Percentiles rank a stretch among this genome's conserved stretches.
These are phyloP conservation scores for Umbelopsis isabellina DNA, from an alignment of 192 early-diverging fungal genomes.

Conservation along the genomic window DNA sequence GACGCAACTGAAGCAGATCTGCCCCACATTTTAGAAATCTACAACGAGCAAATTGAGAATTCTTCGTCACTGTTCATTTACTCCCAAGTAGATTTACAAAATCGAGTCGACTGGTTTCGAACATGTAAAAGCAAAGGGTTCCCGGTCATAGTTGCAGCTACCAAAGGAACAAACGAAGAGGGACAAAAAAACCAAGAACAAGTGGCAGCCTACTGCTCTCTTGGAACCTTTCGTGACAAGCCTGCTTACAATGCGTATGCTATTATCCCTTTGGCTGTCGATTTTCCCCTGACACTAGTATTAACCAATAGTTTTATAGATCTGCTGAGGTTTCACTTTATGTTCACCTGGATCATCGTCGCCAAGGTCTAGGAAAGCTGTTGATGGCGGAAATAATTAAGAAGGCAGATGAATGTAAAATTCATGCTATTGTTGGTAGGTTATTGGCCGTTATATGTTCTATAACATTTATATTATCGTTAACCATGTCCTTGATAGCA, in stretches of 20 bases:
- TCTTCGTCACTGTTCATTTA: slow-evolving; percentile 51
- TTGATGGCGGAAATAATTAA: slow-evolving; percentile 44
- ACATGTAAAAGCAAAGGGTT: slow-evolving; percentile 43
- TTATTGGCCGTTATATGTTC: neutral
- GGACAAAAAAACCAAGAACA: neutral
- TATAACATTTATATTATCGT: neutral
- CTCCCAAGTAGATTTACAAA: slow-evolving; percentile 41
- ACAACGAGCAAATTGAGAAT: slow-evolving; percentile 49
- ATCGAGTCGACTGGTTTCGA: slow-evolving; percentile 46
- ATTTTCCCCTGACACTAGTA: neutral
- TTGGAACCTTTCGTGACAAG: slow-evolving; percentile 28
- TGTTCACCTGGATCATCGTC: slow-evolving; percentile 49
- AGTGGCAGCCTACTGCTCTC: slow-evolving; percentile 29
- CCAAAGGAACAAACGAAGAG: slow-evolving; percentile 24
- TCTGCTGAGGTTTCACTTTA: slow-evolving; percentile 58
- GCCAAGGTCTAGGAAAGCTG: slow-evolving; percentile 45
- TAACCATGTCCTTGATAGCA: slow-evolving; percentile 28
- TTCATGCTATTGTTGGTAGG: slow-evolving; percentile 56
- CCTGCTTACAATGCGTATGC: slow-evolving; percentile 26
- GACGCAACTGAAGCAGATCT: slow-evolving; percentile 45
- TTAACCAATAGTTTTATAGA: slow-evolving; percentile 22
- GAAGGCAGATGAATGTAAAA: slow-evolving; percentile 41
- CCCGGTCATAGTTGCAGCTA: slow-evolving; percentile 50
- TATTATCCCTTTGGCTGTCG: neutral
- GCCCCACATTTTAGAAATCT: slow-evolving; percentile 46